phyloP scores from a whole-genome alignment of 2,329 filamentous ascomycete species.

The Botrytis deweyae region DNA sequence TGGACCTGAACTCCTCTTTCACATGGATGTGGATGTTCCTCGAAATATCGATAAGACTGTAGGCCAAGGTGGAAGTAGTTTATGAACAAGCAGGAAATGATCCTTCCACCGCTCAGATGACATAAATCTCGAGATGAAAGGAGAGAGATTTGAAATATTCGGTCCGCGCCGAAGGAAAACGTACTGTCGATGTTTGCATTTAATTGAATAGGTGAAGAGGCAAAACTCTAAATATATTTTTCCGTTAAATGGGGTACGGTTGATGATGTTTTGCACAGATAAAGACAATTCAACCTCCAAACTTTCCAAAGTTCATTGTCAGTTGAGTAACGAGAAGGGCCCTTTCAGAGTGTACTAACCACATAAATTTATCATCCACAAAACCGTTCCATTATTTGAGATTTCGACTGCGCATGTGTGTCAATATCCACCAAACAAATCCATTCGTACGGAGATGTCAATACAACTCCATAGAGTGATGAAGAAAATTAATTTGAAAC shows the following conservation, averaged over 20 bases:
- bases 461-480: not conserved
- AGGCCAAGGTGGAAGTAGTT: not conserved
- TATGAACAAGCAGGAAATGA: not conserved
- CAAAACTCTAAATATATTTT: conserved; percentile 3
- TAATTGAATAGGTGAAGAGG: not conserved
- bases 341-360: not conserved
- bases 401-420: not conserved
- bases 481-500: not conserved
- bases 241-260: not conserved
- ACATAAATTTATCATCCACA: not conserved
- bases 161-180: not conserved
- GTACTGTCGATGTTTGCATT: not conserved
- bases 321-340: not conserved
- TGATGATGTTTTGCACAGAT: not conserved
- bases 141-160: not conserved
- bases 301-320: not conserved
- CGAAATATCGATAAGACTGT: not conserved
- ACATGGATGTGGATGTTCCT: not conserved
- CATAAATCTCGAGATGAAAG: not conserved
- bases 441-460: not conserved
- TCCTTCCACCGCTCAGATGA: not conserved
- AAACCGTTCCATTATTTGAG: not conserved
- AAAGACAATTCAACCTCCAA: not conserved
- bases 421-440: conserved; percentile 21
- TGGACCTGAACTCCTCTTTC: not conserved